A percentile compares a stretch with the other conserved stretches of the same genome.
Conservation (phyloP, 139 green algal species). For the Picochlorum sp. region DNA sequence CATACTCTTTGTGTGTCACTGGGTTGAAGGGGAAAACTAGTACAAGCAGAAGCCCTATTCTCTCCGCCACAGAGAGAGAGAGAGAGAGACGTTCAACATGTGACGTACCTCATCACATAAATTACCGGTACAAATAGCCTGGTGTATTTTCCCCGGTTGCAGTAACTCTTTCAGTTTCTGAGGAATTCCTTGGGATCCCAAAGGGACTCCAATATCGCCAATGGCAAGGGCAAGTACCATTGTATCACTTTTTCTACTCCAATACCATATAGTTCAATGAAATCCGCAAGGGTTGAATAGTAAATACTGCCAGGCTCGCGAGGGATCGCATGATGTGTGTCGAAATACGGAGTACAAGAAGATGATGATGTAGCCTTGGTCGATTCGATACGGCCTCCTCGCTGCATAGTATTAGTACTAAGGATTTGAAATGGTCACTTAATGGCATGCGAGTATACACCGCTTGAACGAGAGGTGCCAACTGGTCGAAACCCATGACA, state of each 20-base stretch:
- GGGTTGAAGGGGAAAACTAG: neutral
- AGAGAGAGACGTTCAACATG: no score
- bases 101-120: constrained; percentile 44
- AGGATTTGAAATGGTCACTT: no score
- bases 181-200: constrained; percentile 74
- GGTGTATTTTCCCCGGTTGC: constrained; percentile 88
- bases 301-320: no score
- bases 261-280: neutral
- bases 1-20: neutral
- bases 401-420: no score
- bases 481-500: no score
- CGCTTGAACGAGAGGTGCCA: no score
- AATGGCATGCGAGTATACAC: no score
- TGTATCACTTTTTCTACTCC: neutral
- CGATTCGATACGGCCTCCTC: no score
- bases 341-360: no score
- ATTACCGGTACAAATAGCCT: constrained; percentile 84
- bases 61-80: constrained; percentile 36
- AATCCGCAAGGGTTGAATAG: no score
- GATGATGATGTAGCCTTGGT: no score
- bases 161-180: constrained; percentile 86
- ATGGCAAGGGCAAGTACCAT: constrained; percentile 94
- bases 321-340: no score
- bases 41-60: neutral
- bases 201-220: constrained; percentile 86